Percentiles rank a stretch among this genome's conserved stretches.
These are phyloP conservation scores for Taiozyma onychis DNA, from an alignment of 1,139 yeast genomes.

Conservation along the genomic window DNA sequence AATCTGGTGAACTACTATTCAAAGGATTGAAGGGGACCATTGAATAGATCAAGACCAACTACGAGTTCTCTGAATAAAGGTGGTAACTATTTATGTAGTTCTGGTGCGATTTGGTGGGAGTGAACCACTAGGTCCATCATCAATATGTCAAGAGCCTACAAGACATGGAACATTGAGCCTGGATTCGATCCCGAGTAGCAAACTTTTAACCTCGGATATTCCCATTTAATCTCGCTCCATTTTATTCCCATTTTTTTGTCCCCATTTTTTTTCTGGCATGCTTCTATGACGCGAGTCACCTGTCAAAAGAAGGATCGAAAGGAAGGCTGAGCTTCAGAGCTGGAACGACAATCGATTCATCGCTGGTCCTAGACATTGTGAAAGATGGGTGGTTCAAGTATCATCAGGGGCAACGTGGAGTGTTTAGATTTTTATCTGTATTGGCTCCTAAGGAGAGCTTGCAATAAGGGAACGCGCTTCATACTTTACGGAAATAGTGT, in stretches of 20 bases:
- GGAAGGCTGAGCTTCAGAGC: neutral
- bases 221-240: neutral
- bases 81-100: no score
- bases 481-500: neutral
- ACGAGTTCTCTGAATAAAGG: no score
- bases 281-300: neutral
- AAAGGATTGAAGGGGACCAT: no score
- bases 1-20: no score
- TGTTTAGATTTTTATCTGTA: no score
- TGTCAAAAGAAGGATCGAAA: neutral
- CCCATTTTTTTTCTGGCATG: neutral
- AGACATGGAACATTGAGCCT: neutral
- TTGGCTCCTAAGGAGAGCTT: neutral
- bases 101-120: no score
- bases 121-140: no score
- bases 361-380: neutral
- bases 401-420: neutral
- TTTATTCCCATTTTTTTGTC: no score
- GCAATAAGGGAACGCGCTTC: neutral
- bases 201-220: neutral
- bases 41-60: no score
- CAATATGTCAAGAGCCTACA: neutral
- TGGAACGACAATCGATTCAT: neutral
- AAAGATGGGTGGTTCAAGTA: neutral
- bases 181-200: neutral